Base-by-base conservation (phyloP, 2,329 filamentous ascomycete species). In the Hypocreales sp. region DNA sequence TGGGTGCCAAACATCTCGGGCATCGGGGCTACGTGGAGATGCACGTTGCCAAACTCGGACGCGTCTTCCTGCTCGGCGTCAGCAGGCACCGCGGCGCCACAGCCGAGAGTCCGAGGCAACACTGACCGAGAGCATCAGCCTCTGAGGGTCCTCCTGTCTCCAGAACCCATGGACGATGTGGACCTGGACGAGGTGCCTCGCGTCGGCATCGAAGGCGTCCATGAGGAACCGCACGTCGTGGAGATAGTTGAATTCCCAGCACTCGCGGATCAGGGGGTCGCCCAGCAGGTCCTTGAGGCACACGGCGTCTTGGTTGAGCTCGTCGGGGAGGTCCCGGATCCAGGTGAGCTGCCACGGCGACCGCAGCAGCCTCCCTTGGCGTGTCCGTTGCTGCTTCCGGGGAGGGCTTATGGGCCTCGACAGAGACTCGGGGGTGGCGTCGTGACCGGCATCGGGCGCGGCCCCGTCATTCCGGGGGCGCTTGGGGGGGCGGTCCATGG, bases 1-100 rank as follows among this genome's bases (percentile, higher is more conserved):
- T 93, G 84, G 0, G 83, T 93, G 3, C 84, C 84, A 44, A 84
- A 92, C 36, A 75, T 70, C 44, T 87, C 79, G 0, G 82, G 79
- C 66, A 92, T 78, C 33, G 73, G 82, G 0, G 83, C 82, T 11
- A 67, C 59, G 34, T 84, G 72, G 1, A 84, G 60, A 14, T 70
- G 60, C 14, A 90, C 66, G 44, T 90, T 87, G 3, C 60, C 44
- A 42, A 77, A 72, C 10, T 59, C 58, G 10, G 59, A 47, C 26
- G 74, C 74, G 39, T 68, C 60, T 45, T 72, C 60, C 75, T 83
- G 18, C 8, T 15, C 8, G 5, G 15, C 20, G 28, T 47, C 15
- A 35, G 32, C 8, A 15, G 15, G 16, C 6, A 22, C n/a, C 7
- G 15, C n/a, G n/a, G n/a, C n/a, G n/a, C n/a, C n/a, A n/a, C n/a